Evolutionary conservation across 257 asterid species (phyloP), one percentile per base, ranked within the genome.

Genomic region (Schizonepeta tenuifolia): DNA sequence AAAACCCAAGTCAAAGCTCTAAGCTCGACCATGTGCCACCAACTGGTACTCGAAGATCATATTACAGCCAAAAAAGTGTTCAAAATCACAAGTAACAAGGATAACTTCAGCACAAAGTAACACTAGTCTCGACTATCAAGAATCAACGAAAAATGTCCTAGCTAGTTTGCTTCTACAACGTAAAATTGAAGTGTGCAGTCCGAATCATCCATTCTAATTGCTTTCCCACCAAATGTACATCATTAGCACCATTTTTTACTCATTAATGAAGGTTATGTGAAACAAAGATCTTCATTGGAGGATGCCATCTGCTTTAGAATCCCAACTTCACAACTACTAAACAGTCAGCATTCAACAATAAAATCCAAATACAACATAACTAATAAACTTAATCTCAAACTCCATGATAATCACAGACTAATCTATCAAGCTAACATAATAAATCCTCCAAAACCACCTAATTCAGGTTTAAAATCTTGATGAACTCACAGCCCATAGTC

Each of bases 361-460:
- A 49, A 36, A 43, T 49, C 36, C 6, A 22, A 21, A 63, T 63
- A n/a, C 28, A 65, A 50, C 53, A 46, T 22, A 77, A 75, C 66
- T 64, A 36, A 53, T 21, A 49, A 62, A 38, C 15, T 47, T 40
- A 8, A 59, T 9, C 40, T 38, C 77, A 38, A 76, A 41, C 75
- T 58, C 76, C 56, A 49, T 31, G 7, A 64, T 21, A 63, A 49
- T 74, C 71, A 38, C 13, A 71, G 14, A 50, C 21, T 24, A 24
- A 24, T 24, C 26, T 31, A 13, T 46, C 12, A 47, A 58, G 46
- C 78, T 22, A 46, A 9, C 49, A 26, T n/a, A 17, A 20, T 46
- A 47, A 18, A 63, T 44, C 62, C 43, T 21, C 65, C 57, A 66
- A 67, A 47, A 67, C 47, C 41, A 2, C 59, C 67, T 56, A 12